Evolutionary conservation across 2,329 filamentous ascomycete species (phyloP).

Genomic region (Biscogniauxia marginata): DNA sequence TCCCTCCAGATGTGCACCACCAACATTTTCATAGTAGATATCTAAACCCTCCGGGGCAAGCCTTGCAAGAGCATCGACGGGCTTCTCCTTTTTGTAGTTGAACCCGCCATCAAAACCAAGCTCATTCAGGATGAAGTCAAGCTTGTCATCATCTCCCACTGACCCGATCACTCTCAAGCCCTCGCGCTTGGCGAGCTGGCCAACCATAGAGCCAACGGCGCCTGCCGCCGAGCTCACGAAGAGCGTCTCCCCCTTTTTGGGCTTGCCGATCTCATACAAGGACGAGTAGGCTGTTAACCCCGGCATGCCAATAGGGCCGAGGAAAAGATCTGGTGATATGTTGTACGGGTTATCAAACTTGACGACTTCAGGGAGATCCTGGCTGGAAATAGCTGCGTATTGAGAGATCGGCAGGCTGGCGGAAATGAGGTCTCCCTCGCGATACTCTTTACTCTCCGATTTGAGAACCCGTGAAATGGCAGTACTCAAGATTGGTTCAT

Average conservation of each 20-base stretch:
- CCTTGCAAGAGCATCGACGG: conserved; percentile 60
- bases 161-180: conserved; percentile 72
- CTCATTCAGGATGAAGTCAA: conserved; percentile 67
- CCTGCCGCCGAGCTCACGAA: conserved; percentile 74
- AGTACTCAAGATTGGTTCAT: conserved; percentile 58
- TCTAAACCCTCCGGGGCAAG: conserved; percentile 72
- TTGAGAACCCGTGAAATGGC: conserved; percentile 64
- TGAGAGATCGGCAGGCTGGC: conserved; percentile 57
- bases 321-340: conserved; percentile 59
- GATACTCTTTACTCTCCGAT: conserved; percentile 59
- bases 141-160: conserved; percentile 73
- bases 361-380: conserved; percentile 23
- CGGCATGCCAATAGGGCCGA: conserved; percentile 73
- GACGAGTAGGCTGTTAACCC: conserved; percentile 74
- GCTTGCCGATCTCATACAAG: conserved; percentile 72
- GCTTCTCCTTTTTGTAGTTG: conserved; percentile 77
- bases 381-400: conserved; percentile 48
- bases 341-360: conserved; percentile 65
- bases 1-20: conserved; percentile 69
- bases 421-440: conserved; percentile 60
- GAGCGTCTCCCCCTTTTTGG: conserved; percentile 74
- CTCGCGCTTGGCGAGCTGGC: conserved; percentile 74
- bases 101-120: conserved; percentile 72
- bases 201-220: conserved; percentile 73
- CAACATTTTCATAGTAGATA: conserved; percentile 81